Conservation (phyloP, 768 basidiomycete genomes). For the Paxillus rubicundulus region DNA sequence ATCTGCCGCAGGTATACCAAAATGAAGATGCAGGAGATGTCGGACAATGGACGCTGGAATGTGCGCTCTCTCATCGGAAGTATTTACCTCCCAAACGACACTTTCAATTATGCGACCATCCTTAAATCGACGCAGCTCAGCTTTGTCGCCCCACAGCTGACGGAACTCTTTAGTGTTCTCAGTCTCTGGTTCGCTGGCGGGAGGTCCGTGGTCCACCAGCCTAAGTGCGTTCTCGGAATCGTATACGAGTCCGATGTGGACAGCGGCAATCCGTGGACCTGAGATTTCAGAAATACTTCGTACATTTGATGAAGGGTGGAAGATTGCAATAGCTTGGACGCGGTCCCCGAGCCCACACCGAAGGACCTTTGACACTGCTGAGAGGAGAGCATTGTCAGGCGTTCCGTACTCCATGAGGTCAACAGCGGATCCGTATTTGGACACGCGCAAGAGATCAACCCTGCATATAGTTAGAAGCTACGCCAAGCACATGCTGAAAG, state of each 20-base stretch:
- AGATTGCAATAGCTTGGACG: constrained; percentile 58
- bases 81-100: constrained; percentile 93
- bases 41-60: constrained; percentile 73
- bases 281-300: constrained; percentile 54
- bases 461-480: constrained; percentile 34
- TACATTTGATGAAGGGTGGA: constrained; percentile 47
- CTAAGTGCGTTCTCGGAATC: constrained; percentile 71
- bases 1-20: constrained; percentile 55
- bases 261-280: constrained; percentile 44
- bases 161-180: constrained; percentile 61
- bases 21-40: constrained; percentile 75
- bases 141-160: constrained; percentile 87
- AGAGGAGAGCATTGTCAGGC: constrained; percentile 50
- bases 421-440: constrained; percentile 44
- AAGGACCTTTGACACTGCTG: constrained; percentile 48
- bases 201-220: constrained; percentile 90
- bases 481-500: not conserved
- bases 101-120: constrained; percentile 91
- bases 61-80: constrained; percentile 73
- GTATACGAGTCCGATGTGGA: constrained; percentile 76
- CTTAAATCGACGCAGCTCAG: constrained; percentile 92
- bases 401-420: constrained; percentile 55
- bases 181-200: constrained; percentile 60
- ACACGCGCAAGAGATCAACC: constrained; percentile 41
- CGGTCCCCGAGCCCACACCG: constrained; percentile 74